Conservation (phyloP, 2,329 filamentous ascomycete genomes). For the Fusarium dimerum region DNA sequence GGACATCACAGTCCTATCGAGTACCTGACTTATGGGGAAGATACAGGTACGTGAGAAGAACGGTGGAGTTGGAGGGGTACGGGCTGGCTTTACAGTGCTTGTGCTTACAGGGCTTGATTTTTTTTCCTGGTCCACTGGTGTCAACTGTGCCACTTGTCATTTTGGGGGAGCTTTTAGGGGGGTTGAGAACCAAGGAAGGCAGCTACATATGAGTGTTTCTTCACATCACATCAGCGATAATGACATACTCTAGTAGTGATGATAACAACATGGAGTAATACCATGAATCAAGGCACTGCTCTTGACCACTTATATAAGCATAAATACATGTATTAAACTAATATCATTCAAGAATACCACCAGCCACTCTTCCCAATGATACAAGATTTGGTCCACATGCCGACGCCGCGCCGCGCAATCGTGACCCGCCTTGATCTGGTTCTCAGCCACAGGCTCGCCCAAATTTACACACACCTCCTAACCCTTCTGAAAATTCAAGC, state of each 20-base stretch:
- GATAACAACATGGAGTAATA: not conserved
- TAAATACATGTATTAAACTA: not conserved
- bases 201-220: not conserved
- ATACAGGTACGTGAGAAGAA: not conserved
- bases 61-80: not conserved
- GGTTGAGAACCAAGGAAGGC: not conserved
- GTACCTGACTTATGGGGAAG: not conserved
- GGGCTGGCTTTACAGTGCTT: too few relatives aligned
- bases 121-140: not conserved
- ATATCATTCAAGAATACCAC: not conserved
- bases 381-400: not conserved
- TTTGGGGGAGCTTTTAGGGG: not conserved
- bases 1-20: too few relatives aligned
- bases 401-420: slow-evolving; percentile 21
- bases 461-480: slow-evolving; percentile 13
- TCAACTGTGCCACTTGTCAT: not conserved
- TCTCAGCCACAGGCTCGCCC: slow-evolving; percentile 17
- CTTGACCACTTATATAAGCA: not conserved
- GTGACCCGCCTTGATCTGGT: slow-evolving; percentile 10
- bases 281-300: not conserved
- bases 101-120: not conserved
- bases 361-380: not conserved
- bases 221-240: not conserved
- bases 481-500: slow-evolving; percentile 17
- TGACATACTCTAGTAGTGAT: too few relatives aligned